Base-by-base conservation (phyloP, 1,284 basidiomycete genomes). In the Uromyces viciae-fabae region DNA sequence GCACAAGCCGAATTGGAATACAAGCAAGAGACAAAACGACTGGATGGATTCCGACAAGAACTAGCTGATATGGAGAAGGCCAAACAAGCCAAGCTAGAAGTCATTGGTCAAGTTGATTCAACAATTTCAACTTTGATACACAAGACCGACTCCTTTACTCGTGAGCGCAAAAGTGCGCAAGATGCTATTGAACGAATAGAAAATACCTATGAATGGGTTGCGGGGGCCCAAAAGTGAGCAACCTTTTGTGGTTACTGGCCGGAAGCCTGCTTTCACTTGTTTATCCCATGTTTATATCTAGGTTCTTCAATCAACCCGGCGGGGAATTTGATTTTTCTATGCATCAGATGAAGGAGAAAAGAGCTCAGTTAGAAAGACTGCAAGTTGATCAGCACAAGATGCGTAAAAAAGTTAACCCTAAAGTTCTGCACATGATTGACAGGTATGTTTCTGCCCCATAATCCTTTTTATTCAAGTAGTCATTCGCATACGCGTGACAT, bases 391-490 rank as follows among this genome's bases (percentile, higher is more conserved):
- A 94, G 84, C 92, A 92, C 84, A 91, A 92, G 43, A 92, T 95
- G 91, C 94, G 93, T 87, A 94, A 95, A 88, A 97, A 96, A 86
- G 90, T 98, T 83, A 98, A 99, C 85, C 92, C 92, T 7, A 97
- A 97, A 86, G 95, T 95, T 75, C 91, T 98, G 88, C 93, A 92
- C 85, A 95, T 95, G 93, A 94, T 99, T 82, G 96, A 98, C 84
- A 92, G 90, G 94, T 95, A 83, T 77, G 90, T 86, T 2, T 68
- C 40, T 17, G 5, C 54, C 75, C 33, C 52, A 15, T 9, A 15
- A 38, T 56, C 15, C 72, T n/a, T 33, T 31, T 14, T 7, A 79
- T 25, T 17, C 49, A 72, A 33, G 31, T 81, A 22, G n/a, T 28
- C 75, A 19, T 7, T n/a, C n/a, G n/a, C n/a, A n/a, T n/a, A n/a